Base-by-base conservation (phyloP, 352 stramenopile species). In the Phytophthora sansomeana region DNA sequence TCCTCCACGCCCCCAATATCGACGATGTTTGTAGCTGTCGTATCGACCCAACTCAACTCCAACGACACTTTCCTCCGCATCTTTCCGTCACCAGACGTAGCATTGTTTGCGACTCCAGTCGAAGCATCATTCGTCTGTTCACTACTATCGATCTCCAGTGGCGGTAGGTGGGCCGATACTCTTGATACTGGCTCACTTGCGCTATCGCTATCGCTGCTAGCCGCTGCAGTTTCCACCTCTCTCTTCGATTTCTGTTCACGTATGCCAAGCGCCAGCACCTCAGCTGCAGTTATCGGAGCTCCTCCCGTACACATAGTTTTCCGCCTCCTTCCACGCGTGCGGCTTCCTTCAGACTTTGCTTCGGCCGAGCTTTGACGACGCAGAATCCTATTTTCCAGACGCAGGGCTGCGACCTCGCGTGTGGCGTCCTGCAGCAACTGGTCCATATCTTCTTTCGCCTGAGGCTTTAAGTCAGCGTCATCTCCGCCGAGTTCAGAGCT, bases 381-480 rank as follows among this genome's bases (percentile, higher is more conserved):
- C 6, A 84, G 61, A 13, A 72, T 28, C 2, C 66, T 63, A 55
- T 84, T 84, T 39, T 86, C 66, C 30, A 72, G n/a, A 32, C 77
- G 77, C 28, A 84, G 48, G 5, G 61, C 63, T 58, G 55, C 54
- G 28, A 77, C 51, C 52, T 75, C 51, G 2, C 52, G 66, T 28
- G 69, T 69, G 36, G 76, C 76, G 6, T 85, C 78, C 4, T 82
- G 53, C 21, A 87, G 60, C 24, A 87, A 53, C 21, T 71, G 51
- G 13, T 79, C 71, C 53, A 71, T 66, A 30, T 68, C 65, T 49
- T 67, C 51, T 44, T 64, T 56, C 36, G 46, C 48, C 17, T 19
- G 26, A 24, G 28, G 19, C 24, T 67, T 55, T 17, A 58, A 16
- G 8, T 61, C 47, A 1, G 26, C 48, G 19, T 72, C 61, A 2